Evolutionary conservation across 2,329 filamentous ascomycete genomes (phyloP).

Genomic region (Neodidymelliopsis sp.): DNA sequence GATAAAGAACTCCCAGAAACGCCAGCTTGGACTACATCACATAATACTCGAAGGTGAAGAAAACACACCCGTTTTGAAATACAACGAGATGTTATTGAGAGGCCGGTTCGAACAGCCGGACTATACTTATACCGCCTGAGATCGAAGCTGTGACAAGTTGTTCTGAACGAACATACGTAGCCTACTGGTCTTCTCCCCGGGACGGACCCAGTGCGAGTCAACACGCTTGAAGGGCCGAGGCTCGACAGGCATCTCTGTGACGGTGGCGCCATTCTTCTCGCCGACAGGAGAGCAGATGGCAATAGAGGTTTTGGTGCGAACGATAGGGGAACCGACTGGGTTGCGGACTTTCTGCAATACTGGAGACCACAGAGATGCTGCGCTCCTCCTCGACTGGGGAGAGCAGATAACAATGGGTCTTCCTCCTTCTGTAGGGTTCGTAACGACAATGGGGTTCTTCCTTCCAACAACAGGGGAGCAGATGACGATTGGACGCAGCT

Average conservation of each 20-base stretch:
- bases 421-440: constrained; percentile 24
- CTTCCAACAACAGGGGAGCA: constrained; percentile 34
- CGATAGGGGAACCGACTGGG: constrained; percentile 30
- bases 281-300: constrained; percentile 23
- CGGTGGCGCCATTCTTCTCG: constrained; percentile 19
- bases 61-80: background rate
- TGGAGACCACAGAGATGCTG: constrained; percentile 23
- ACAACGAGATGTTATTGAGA: background rate
- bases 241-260: constrained; percentile 18
- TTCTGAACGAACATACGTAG: constrained; percentile 13
- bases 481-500: constrained; percentile 34
- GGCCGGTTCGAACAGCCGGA: background rate
- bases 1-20: constrained; percentile 5
- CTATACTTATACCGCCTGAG: constrained; percentile 7
- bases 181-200: constrained; percentile 25
- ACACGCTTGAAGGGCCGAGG: constrained; percentile 21
- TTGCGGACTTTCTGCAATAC: constrained; percentile 31
- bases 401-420: constrained; percentile 35
- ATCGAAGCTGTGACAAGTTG: constrained; percentile 12
- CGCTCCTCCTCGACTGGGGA: constrained; percentile 23
- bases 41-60: background rate
- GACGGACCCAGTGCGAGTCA: constrained; percentile 30
- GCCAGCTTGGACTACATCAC: constrained; percentile 7
- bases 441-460: constrained; percentile 31
- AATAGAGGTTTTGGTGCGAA: constrained; percentile 31